Percentiles rank a stretch among this genome's conserved stretches.
phyloP scores from a whole-genome alignment of 2,329 filamentous ascomycete genomes.

The Fusarium humuli region DNA sequence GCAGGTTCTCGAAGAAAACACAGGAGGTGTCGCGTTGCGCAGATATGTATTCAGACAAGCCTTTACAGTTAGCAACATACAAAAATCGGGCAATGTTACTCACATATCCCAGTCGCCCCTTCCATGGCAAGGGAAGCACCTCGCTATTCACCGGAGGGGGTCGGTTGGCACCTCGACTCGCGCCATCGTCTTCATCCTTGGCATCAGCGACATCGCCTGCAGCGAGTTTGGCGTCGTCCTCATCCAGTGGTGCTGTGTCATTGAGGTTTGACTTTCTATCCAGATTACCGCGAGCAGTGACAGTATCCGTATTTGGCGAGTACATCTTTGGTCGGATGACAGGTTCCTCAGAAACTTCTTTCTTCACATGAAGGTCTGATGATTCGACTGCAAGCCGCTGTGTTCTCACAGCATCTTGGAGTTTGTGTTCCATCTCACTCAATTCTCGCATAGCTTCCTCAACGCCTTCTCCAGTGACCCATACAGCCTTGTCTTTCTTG shows the following conservation, averaged over 20 bases:
- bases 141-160: constrained; percentile 85
- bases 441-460: constrained; percentile 58
- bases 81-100: constrained; percentile 45
- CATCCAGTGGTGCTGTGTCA: constrained; percentile 31
- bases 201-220: constrained; percentile 37
- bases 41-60: constrained; percentile 95
- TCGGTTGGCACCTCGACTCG: constrained; percentile 59
- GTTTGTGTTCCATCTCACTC: constrained; percentile 61
- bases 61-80: constrained; percentile 52
- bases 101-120: constrained; percentile 88
- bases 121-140: constrained; percentile 89
- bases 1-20: constrained; percentile 92
- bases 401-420: constrained; percentile 57
- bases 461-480: constrained; percentile 45
- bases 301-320: neutral
- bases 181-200: constrained; percentile 38
- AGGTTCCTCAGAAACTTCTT: neutral
- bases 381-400: constrained; percentile 62
- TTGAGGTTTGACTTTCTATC: constrained; percentile 12
- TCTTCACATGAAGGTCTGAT: constrained; percentile 48
- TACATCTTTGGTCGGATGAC: constrained; percentile 18
- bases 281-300: constrained; percentile 13
- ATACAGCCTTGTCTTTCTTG: constrained; percentile 11
- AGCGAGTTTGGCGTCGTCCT: constrained; percentile 40
- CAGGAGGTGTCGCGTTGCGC: constrained; percentile 80